Base-by-base conservation (phyloP, 805 yeast species). In the Lachancea thermotolerans region DNA sequence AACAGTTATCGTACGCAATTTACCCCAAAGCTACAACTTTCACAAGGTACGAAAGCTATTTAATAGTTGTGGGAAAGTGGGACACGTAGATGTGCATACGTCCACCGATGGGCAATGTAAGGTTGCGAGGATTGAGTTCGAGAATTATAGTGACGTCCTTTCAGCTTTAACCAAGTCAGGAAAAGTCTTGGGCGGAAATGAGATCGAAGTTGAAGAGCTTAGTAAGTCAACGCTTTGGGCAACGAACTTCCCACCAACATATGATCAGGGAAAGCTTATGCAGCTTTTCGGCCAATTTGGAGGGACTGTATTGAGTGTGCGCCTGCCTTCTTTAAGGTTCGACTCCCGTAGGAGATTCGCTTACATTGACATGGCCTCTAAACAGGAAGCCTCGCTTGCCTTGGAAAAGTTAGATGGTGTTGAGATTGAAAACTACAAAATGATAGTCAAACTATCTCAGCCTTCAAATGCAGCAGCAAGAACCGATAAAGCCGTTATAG, bases 231-330 rank as follows among this genome's bases (percentile, higher is more conserved):
- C 88, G 0, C 47, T 86, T 1, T 87, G 87, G 82, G 79, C 81
- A 2, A 76, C 90, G 0, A 86, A 86, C 55, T 85, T 75, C 54
- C 89, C 95, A 0, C 82, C 86, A 2, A 55, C 65, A 1, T 74
- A 59, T 47, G 68, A 71, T 0, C 66, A 67, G 18, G 61, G 59
- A 0, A 65, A 70, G 4, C 41, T 87, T 0, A 52, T 55, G 12
- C 49, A 55, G 0, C 16, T 75, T 10, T 80, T 85, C 55, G 45
- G 57, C 0, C 37, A 60, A 2, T 56, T 54, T 35, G 79, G 81
- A 9, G 41, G 52, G 2, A 49, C 63, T 2, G 57, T 79, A 2
- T 49, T 76, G 1, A 73, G 76, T 41, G 64, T 82, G 0, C 65
- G 95, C 41, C 67, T 85, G 30, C 95, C 95, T 0, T 74, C 85